Percentiles rank a stretch among this genome's conserved stretches.
Evolutionary conservation across 768 basidiomycete species (phyloP).

Genomic region (Boletus rufocinnamomeus): DNA sequence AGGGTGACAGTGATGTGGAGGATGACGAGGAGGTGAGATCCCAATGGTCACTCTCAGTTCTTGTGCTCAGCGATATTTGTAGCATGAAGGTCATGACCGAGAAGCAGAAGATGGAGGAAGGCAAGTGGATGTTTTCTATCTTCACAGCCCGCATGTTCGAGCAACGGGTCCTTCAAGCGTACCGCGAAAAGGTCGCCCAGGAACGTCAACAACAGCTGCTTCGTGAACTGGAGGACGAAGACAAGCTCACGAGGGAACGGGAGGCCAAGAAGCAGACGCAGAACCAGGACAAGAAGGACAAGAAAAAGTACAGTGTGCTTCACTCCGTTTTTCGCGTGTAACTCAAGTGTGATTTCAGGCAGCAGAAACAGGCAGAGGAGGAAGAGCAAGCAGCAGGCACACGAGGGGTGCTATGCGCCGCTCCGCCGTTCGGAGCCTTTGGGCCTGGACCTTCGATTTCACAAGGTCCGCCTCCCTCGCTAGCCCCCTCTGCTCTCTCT

Average conservation of each 20-base stretch:
- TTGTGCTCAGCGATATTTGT: constrained; percentile 14
- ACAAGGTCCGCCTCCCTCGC: constrained; percentile 44
- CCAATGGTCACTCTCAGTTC: constrained; percentile 4
- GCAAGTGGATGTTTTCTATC: constrained; percentile 99
- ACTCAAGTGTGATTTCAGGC: constrained; percentile 45
- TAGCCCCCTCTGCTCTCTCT: constrained; percentile 56
- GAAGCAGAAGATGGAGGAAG: constrained; percentile 98
- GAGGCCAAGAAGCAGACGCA: constrained; percentile 92
- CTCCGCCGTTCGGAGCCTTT: constrained; percentile 53
- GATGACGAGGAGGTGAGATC: constrained; percentile 48
- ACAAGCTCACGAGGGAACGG: constrained; percentile 79
- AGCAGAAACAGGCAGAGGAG: constrained; percentile 91
- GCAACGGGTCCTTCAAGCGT: constrained; percentile 94
- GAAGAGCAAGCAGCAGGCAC: constrained; percentile 81
- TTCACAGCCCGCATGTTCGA: constrained; percentile 99
- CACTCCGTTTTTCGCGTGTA: constrained; percentile 2
- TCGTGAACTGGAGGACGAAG: constrained; percentile 94
- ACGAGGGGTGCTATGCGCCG: constrained; percentile 67
- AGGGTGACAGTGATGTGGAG: no score
- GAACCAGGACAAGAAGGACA: constrained; percentile 99
- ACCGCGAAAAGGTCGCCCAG: constrained; percentile 95
- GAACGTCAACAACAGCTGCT: constrained; percentile 92
- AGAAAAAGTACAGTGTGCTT: constrained; percentile 72
- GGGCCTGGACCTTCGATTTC: constrained; percentile 47
- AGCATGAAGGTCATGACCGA: constrained; percentile 74